Evolutionary conservation across 805 yeast species (phyloP), one percentile per base, ranked within the genome.

Genomic region (Pichia heedii): DNA sequence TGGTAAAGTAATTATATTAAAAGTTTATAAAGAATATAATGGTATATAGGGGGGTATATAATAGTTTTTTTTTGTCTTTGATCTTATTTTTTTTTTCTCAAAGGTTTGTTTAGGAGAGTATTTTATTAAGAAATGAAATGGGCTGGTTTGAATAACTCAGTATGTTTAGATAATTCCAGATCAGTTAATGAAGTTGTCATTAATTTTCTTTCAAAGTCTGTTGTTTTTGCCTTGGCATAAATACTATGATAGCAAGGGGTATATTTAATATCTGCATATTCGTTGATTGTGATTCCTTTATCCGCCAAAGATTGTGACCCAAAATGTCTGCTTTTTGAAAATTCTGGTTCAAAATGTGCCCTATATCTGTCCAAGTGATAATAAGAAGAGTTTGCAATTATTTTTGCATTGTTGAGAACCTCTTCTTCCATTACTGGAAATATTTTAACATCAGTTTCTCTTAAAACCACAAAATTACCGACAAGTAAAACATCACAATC

Each of bases 401-500:
- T 16, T 12, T 29, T 29, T 10, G 32, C 32, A 15, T 29, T 7
- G 13, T 29, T 7, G 9, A 6, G 12, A 5, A 29, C 2, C 15
- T 29, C 32, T 29, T 29, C 32, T 15, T 29, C 32, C 12, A 29
- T 13, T 7, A 29, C 13, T 12, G 32, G 32, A 8, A 29, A 29
- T 13, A 29, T 16, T 29, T 29, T 29, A 1, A 29, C 3, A 15
- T 29, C 15, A 1, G 32, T 29, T 29, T 29, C 32, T 5, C 5
- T 29, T 15, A 29, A 29, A 15, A 29, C 32, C 3, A 29, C 32
- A 29, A 29, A 29, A 5, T 32, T 19, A 11, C 47, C 43, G 22
- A 37, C 21, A 12, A 44, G 33, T 10, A 44, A 20, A 30, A 44
- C 40, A 27, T 44, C 47, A 33, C 47, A 44, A 4, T 22, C 15